Base-by-base conservation (phyloP, 176 grass and related monocot species). In the Musa acuminata region DNA sequence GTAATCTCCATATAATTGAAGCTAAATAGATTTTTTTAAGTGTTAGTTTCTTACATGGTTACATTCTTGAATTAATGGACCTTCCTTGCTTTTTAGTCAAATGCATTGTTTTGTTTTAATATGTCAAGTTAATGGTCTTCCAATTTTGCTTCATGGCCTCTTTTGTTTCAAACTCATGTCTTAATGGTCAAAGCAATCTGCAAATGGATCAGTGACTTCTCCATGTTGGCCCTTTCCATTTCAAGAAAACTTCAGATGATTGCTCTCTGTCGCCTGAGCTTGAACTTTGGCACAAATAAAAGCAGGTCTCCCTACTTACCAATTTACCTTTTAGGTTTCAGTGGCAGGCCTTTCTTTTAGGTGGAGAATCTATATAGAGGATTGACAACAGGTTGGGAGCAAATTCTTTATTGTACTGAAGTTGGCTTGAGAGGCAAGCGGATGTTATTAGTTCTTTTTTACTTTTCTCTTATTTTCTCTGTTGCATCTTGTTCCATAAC, bases 371-470 rank as follows among this genome's bases (percentile, higher is more conserved):
- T 13, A 67, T 67, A 19, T 60, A 60, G 57, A 60, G 57, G 16
- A 60, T 19, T 60, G 13, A n/a, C 57, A 43, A 6, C 35, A 43
- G 57, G 57, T 60, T 19, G n/a, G 57, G 57, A 60, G 57, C 57
- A 60, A 43, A 57, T 60, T 60, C 57, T 67, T 26, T 8, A 65
- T 13, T 67, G n/a, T 67, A 67, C 64, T 67, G 12, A 67, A 67
- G 25, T 67, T 67, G 25, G 25, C 25, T 43, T 67, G 64, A 67
- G 64, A n/a, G 43, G 16, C 7, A 7, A 51, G 43, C 25, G 49
- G 25, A 14, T 50, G 49, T 11, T 50, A 21, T 50, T 1, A 5
- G 11, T 51, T 21, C 8, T 21, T 70, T 17, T 70, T 19, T 50
- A 0, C 11, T 25, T 50, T 70, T 3, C 7, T 49, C 67, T 14